Percentiles rank a stretch among this genome's conserved stretches.
Evolutionary conservation across 2,329 filamentous ascomycete genomes (phyloP).

Genomic region (Zymoseptoria crescenta): DNA sequence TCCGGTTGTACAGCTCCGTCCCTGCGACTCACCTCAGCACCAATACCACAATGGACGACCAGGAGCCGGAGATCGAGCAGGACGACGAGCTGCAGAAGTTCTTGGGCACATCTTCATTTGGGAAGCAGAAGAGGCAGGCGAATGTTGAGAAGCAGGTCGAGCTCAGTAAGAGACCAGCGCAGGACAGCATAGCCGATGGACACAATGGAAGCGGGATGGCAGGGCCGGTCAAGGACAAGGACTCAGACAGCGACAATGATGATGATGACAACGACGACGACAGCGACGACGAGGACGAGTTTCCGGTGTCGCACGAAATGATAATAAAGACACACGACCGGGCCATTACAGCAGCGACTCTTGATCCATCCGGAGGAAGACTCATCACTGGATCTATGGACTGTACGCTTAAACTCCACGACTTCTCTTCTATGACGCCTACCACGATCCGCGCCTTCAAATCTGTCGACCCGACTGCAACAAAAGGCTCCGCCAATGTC

Average conservation of each 20-base stretch:
- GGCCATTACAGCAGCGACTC: constrained; percentile 71
- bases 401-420: constrained; percentile 84
- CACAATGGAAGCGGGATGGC: background rate
- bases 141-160: constrained; percentile 76
- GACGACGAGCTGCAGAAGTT: constrained; percentile 70
- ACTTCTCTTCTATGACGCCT: constrained; percentile 92
- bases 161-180: constrained; percentile 57
- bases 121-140: constrained; percentile 66
- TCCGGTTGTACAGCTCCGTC: background rate
- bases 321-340: constrained; percentile 87
- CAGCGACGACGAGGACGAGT: constrained; percentile 73
- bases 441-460: constrained; percentile 92
- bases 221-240: constrained; percentile 36
- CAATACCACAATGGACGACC: constrained; percentile 15
- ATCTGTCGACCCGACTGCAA: constrained; percentile 75
- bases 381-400: constrained; percentile 88
- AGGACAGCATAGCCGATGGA: constrained; percentile 16
- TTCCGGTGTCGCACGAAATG: constrained; percentile 86
- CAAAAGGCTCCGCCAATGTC: constrained; percentile 61
- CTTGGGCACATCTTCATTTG: constrained; percentile 73
- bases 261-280: constrained; percentile 53
- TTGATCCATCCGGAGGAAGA: constrained; percentile 78
- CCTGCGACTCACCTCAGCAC: background rate
- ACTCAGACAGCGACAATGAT: constrained; percentile 38
- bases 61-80: constrained; percentile 27